These are phyloP conservation scores for Pleurotus djamor DNA, from an alignment of 768 basidiomycete species.

Conservation along the genomic window DNA sequence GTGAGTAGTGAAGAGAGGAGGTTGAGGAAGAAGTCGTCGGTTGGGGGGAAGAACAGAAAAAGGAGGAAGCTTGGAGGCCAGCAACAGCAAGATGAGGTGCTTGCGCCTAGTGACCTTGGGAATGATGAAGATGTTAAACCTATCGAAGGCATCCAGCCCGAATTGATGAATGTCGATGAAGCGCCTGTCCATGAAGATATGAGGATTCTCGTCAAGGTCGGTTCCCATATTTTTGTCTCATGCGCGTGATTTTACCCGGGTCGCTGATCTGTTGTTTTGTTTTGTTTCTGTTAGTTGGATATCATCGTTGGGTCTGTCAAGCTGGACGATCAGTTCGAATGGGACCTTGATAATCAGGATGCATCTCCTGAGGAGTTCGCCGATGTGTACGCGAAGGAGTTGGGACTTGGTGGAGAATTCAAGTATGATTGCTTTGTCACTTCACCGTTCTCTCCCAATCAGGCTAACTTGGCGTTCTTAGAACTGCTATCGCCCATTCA, in stretches of 20 bases:
- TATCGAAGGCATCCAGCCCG: constrained; percentile 46
- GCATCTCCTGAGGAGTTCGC: constrained; percentile 94
- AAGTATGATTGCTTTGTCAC: constrained; percentile 47
- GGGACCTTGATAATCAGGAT: constrained; percentile 83
- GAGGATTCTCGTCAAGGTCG: constrained; percentile 88
- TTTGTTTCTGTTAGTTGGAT: constrained; percentile 63
- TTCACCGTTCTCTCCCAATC: not conserved
- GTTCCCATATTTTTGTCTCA: constrained; percentile 17
- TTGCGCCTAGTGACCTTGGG: constrained; percentile 11
- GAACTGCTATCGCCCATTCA: constrained; percentile 92
- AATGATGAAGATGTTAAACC: constrained; percentile 23
- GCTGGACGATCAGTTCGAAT: constrained; percentile 96
- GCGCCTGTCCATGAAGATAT: constrained; percentile 76
- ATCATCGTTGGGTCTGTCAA: constrained; percentile 93
- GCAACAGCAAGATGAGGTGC: constrained; percentile 13
- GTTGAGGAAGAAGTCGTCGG: constrained; percentile 14
- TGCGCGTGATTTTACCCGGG: not conserved
- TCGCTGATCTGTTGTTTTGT: constrained; percentile 8
- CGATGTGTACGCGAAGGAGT: constrained; percentile 77
- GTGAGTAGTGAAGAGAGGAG: constrained; percentile 34
- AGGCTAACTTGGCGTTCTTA: constrained; percentile 22
- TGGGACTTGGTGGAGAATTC: constrained; percentile 92
- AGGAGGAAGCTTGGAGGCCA: constrained; percentile 33
- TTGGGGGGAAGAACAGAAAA: constrained; percentile 30
- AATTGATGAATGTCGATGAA: constrained; percentile 68